Conservation (phyloP, 345 rosid species). For the Combretum micranthum region DNA sequence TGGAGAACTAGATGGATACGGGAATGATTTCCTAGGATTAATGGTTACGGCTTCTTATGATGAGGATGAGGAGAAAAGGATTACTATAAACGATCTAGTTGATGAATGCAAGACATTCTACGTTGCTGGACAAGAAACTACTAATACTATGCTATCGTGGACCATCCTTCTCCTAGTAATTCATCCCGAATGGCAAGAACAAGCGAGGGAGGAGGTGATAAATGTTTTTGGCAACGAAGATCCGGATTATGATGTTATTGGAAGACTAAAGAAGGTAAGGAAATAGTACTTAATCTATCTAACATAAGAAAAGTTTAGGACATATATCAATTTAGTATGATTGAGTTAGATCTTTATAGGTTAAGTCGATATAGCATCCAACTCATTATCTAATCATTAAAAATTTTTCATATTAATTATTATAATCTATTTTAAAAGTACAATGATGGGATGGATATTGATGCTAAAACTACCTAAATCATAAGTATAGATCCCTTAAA, state of each 20-base stretch:
- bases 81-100: constrained; percentile 14
- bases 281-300: not conserved
- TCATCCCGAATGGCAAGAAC: constrained; percentile 35
- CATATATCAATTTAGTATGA: no score
- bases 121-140: constrained; percentile 30
- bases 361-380: no score
- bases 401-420: no score
- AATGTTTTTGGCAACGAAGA: constrained; percentile 18
- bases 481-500: no score
- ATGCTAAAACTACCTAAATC: no score
- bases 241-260: constrained; percentile 19
- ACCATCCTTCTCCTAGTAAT: constrained; percentile 28
- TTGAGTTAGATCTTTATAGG: no score
- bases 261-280: constrained; percentile 31
- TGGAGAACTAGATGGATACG: constrained; percentile 10
- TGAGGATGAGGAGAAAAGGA: constrained; percentile 8
- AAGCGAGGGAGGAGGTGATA: constrained; percentile 28
- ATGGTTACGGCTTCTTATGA: constrained; percentile 18
- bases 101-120: constrained; percentile 44
- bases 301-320: no score
- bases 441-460: no score
- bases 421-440: no score
- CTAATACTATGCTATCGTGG: constrained; percentile 27
- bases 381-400: no score
- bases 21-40: constrained; percentile 26